These are phyloP conservation scores for Senna tora DNA, from an alignment of 306 rosid species.

Conservation along the genomic window DNA sequence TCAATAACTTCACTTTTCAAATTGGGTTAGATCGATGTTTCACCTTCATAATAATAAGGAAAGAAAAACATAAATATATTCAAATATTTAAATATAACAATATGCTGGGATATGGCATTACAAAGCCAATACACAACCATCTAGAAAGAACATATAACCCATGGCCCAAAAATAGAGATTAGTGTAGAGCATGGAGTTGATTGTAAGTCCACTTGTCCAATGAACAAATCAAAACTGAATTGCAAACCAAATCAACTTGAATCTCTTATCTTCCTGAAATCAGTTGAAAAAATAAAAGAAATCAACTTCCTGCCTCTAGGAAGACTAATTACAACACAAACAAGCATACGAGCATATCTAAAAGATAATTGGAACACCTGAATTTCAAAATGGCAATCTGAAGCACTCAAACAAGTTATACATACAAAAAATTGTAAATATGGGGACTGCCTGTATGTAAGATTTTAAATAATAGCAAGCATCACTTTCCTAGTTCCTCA, in stretches of 20 bases:
- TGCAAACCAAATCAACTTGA: conserved; percentile 16
- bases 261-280: conserved; percentile 34
- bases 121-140: neutral
- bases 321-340: neutral
- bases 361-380: neutral
- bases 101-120: conserved; percentile 8
- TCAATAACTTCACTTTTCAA: neutral
- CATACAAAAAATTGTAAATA: neutral
- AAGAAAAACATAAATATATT: neutral
- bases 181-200: conserved; percentile 1
- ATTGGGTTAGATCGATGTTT: neutral
- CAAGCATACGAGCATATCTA: conserved; percentile 7
- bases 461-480: neutral
- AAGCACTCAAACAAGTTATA: neutral
- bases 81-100: conserved; percentile 10
- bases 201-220: conserved; percentile 12
- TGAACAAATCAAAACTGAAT: conserved; percentile 31
- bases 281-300: neutral
- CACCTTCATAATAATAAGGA: neutral
- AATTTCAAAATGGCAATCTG: neutral
- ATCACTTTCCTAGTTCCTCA: neutral
- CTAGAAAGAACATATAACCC: neutral
- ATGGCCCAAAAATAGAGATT: neutral
- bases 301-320: neutral
- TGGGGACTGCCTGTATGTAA: neutral